Percentiles rank a stretch among this genome's conserved stretches.
phyloP scores from a whole-genome alignment of 768 basidiomycete genomes.

The Mycena maculata region DNA sequence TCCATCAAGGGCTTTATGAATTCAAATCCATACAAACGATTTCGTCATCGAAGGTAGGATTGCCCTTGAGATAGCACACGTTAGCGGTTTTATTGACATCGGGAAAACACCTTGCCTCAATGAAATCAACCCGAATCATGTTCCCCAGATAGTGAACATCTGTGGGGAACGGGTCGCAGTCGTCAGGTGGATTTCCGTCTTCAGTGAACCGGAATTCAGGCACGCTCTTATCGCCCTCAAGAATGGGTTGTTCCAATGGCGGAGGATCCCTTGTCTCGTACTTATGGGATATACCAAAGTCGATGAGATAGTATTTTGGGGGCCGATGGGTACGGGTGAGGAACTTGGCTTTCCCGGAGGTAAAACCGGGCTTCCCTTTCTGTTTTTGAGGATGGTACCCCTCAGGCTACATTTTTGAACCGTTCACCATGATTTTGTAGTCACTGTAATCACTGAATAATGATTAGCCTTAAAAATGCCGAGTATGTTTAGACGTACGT shows the following conservation, averaged over 20 bases:
- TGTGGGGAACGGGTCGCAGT: constrained; percentile 52
- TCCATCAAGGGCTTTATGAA: constrained; percentile 33
- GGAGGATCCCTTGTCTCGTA: constrained; percentile 40
- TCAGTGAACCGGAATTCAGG: background rate
- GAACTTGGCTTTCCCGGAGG: background rate
- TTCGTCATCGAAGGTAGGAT: background rate
- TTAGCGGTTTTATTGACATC: too few species aligned
- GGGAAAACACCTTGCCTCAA: background rate
- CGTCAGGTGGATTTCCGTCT: constrained; percentile 40
- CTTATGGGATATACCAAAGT: constrained; percentile 48
- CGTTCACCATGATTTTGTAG: constrained; percentile 52
- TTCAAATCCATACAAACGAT: constrained; percentile 22
- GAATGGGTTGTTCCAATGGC: constrained; percentile 42
- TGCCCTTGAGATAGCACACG: background rate
- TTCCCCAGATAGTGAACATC: constrained; percentile 52
- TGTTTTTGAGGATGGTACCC: constrained; percentile 39
- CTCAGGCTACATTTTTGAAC: constrained; percentile 38
- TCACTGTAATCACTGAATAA: constrained; percentile 27
- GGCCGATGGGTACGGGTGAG: constrained; percentile 40
- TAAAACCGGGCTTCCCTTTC: constrained; percentile 21
- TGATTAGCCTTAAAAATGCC: background rate
- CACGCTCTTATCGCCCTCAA: constrained; percentile 51
- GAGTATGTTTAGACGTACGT: background rate
- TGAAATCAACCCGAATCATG: background rate
- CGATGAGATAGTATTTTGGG: constrained; percentile 49